A percentile compares a stretch with the other conserved stretches of the same genome.
Conservation (phyloP, 495 filamentous ascomycete genomes). For the Lasiosphaeria miniovina region DNA sequence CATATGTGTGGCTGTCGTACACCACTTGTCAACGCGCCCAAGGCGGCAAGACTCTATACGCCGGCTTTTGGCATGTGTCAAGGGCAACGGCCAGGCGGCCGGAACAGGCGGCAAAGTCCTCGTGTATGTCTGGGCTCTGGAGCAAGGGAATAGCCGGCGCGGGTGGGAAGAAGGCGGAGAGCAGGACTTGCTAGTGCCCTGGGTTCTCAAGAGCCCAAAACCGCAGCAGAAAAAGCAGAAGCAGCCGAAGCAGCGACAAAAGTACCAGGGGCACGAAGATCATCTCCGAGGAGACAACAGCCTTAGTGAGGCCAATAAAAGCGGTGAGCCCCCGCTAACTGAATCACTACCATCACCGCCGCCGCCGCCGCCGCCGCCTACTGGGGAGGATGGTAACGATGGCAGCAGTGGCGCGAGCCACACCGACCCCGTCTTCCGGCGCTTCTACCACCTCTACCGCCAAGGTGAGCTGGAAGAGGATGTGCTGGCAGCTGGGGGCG, state of each 20-base stretch:
- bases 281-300: background rate
- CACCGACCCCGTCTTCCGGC: conserved; percentile 62
- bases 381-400: background rate
- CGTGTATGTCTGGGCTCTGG: conserved; percentile 95
- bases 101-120: conserved; percentile 61
- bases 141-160: conserved; percentile 83
- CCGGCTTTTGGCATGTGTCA: conserved; percentile 66
- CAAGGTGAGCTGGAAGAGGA: conserved; percentile 84
- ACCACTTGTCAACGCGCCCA: conserved; percentile 84
- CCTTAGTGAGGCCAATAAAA: conserved; percentile 18
- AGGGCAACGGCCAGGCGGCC: conserved; percentile 23
- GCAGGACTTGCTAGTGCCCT: conserved; percentile 95
- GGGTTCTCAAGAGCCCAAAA: conserved; percentile 63
- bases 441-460: conserved; percentile 93
- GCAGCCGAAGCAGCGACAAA: conserved; percentile 12
- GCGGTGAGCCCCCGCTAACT: conserved; percentile 20
- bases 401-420: conserved; percentile 10
- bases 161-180: conserved; percentile 86
- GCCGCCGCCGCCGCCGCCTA: conserved; percentile 1
- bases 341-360: conserved; percentile 1
- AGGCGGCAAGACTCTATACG: conserved; percentile 71
- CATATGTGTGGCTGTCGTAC: conserved; percentile 90
- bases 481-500: conserved; percentile 69
- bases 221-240: conserved; percentile 15
- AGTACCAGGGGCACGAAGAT: conserved; percentile 6